Evolutionary conservation across 2,329 filamentous ascomycete species (phyloP), one percentile per base, ranked within the genome.

Genomic region (Cryoendolithus antarcticus): DNA sequence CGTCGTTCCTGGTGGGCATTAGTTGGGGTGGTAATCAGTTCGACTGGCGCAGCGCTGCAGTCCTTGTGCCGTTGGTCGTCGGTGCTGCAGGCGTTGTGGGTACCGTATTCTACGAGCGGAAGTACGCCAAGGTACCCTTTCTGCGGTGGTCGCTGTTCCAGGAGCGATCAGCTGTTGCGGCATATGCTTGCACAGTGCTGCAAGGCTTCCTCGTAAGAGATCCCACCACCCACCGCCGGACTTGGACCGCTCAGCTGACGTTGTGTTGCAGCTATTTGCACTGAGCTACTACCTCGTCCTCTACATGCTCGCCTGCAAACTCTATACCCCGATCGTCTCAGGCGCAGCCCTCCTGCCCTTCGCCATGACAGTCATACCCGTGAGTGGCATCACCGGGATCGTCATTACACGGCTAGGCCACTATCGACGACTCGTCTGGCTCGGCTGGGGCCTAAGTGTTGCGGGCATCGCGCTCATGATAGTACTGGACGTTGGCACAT

Each of bases 401-500:
- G 37, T 58, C 0, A 48, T 67, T 6, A 51, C 54, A 0, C 55
- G 48, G 6, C 58, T 49, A 31, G 56, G 54, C 8, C 35, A 38
- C 6, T 61, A 48, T 34, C 42, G 47, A 12, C 52, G 50, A 48
- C 48, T 49, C 3, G 34, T 53, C 32, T 48, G 48, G 46, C 39
- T 32, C 15, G 52, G 52, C 10, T 54, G 50, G 42, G 48, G 56
- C 0, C 32, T 69, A 2, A 54, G 59, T n/a, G 57, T 57, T 0
- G n/a, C 66, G 0, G 65, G 65, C 0, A 44, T 62, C 1, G 70
- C 68, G 0, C 47, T 69, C 0, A 59, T 68, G 3, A 55, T 58
- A 2, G 34, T 69, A 0, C 59, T 69, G 8, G 56, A 62, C 31
- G 39, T 51, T 1, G 42, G 57, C 7, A 63, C 66, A 0, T 51